These are phyloP conservation scores for Ulota crispa DNA, from an alignment of 225 moss, liverwort and hornwort genomes.

Conservation along the genomic window DNA sequence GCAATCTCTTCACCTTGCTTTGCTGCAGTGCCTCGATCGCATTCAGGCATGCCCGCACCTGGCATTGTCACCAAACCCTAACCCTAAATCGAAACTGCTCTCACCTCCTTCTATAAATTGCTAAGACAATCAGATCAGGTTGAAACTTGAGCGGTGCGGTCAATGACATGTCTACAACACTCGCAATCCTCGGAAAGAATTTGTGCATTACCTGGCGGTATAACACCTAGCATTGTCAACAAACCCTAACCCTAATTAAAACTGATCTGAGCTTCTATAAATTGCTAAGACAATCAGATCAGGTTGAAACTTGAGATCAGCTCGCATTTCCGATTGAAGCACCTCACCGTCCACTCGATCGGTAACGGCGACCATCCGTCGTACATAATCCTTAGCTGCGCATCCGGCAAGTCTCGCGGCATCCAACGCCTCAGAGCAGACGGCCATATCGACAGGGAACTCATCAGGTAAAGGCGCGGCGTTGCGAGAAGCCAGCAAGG, in stretches of 20 bases:
- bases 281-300: no score
- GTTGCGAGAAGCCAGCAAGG: constrained; percentile 10
- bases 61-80: constrained; percentile 2
- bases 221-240: no score
- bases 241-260: no score
- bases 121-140: neutral
- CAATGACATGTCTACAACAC: neutral
- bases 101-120: neutral
- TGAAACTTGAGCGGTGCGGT: no score
- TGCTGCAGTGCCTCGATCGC: constrained; percentile 49
- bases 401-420: constrained; percentile 32
- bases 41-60: constrained; percentile 50
- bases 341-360: constrained; percentile 26
- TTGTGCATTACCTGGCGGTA: constrained; percentile 44
- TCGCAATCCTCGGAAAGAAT: neutral
- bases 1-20: constrained; percentile 45
- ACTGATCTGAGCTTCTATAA: no score
- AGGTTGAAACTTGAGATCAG: no score
- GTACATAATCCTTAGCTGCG: constrained; percentile 32
- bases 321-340: constrained; percentile 37
- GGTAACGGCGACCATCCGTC: constrained; percentile 40
- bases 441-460: constrained; percentile 41
- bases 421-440: constrained; percentile 22
- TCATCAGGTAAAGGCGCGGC: constrained; percentile 20
- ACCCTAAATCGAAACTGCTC: neutral